phyloP scores from a whole-genome alignment of 78 protist genomes.

The Ministeria vibrans region DNA sequence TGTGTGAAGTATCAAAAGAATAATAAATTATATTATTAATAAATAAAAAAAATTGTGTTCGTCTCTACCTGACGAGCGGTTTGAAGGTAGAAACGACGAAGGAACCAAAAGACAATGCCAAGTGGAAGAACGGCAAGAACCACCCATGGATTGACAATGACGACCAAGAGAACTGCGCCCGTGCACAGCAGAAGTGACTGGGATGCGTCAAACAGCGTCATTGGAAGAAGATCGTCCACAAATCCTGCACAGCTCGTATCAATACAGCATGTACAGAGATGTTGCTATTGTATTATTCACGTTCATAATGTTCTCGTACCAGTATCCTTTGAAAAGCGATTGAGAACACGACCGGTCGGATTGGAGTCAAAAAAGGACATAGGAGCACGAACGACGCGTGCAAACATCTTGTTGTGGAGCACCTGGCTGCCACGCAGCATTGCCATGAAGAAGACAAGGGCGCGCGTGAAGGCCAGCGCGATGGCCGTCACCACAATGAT shows the following conservation, averaged over 20 bases:
- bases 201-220: background rate
- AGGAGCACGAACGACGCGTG: constrained; percentile 7
- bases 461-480: background rate
- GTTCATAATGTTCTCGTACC: too few species aligned
- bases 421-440: background rate
- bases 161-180: background rate
- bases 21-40: too few species aligned
- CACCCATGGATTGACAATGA: constrained; percentile 24
- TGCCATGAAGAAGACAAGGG: background rate
- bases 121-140: constrained; percentile 40
- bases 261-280: too few species aligned
- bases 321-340: constrained; percentile 7
- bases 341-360: constrained; percentile 21
- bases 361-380: constrained; percentile 11
- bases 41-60: too few species aligned
- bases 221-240: background rate
- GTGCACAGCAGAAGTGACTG: background rate
- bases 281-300: too few species aligned
- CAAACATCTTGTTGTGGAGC: background rate
- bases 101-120: background rate
- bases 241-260: background rate
- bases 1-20: too few species aligned
- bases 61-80: constrained; percentile 68
- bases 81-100: constrained; percentile 41
- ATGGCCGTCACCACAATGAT: background rate